A percentile compares a stretch with the other conserved stretches of the same genome.
phyloP scores from a whole-genome alignment of 2,329 filamentous ascomycete species.

The Mycosphaerelloides madeirae region DNA sequence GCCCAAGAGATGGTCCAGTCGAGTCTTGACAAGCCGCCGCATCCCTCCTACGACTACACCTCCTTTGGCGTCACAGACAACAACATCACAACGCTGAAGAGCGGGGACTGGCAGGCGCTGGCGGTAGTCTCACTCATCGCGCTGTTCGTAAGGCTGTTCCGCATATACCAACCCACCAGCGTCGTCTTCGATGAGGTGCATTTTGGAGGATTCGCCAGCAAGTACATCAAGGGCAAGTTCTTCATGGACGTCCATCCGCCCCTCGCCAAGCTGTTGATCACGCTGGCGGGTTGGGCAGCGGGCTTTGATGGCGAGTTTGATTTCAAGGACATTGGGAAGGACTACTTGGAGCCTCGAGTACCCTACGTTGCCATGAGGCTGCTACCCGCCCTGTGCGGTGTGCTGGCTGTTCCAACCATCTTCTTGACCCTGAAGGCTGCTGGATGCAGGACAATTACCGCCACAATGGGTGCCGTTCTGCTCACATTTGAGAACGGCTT shows the following conservation, averaged over 20 bases:
- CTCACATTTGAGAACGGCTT: constrained; percentile 97
- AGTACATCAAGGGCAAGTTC: constrained; percentile 98
- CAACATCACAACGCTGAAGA: constrained; percentile 82
- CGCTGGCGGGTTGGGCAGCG: constrained; percentile 87
- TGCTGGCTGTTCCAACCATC: constrained; percentile 84
- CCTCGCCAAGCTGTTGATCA: constrained; percentile 92
- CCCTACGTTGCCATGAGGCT: constrained; percentile 97
- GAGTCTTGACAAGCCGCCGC: constrained; percentile 31
- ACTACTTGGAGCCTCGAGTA: constrained; percentile 89
- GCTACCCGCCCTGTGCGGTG: constrained; percentile 82
- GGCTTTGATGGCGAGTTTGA: constrained; percentile 95
- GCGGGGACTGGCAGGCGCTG: constrained; percentile 76
- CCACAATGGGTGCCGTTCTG: constrained; percentile 74
- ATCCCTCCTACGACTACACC: constrained; percentile 54
- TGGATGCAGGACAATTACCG: constrained; percentile 82
- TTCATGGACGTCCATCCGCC: constrained; percentile 99
- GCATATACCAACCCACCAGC: constrained; percentile 91
- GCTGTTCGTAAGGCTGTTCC: constrained; percentile 78
- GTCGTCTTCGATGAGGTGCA: constrained; percentile 99
- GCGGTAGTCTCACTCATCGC: constrained; percentile 68
- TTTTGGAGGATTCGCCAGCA: constrained; percentile 95
- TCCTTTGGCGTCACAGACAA: constrained; percentile 81
- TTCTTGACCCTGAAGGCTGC: constrained; percentile 89
- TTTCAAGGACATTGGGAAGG: constrained; percentile 99
- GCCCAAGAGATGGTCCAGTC: constrained; percentile 20